Evolutionary conservation across 1,284 basidiomycete species (phyloP), one percentile per base, ranked within the genome.

Genomic region (Austroboletus sp.): DNA sequence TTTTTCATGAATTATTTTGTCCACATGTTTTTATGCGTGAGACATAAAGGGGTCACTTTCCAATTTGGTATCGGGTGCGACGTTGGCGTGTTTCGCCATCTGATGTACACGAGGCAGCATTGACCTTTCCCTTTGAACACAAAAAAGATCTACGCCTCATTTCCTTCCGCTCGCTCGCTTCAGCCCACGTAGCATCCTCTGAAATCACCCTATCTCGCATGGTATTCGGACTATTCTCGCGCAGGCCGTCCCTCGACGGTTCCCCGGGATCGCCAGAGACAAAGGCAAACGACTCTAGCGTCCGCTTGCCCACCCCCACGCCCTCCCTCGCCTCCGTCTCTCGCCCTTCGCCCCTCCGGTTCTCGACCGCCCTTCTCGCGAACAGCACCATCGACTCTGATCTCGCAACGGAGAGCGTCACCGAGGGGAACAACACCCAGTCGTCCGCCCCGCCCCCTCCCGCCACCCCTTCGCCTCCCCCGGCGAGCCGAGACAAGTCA

Each of bases 261-360:
- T n/a, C 46, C 10, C 13, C 47, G 0, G 32, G 40, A 6, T 51
- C 57, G 17, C 42, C 53, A 23, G 49, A 50, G 4, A 4, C 33
- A 10, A 50, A 17, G 39, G 31, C 38, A 29, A 45, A 27, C 43
- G 48, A 53, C 44, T 30, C 56, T 30, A 25, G 42, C 34, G 17
- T 53, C n/a, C 74, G 74, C 55, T 65, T 75, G 8, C 70, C 75
- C 11, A 78, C 76, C 0, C 76, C 78, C 0, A 74, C 78, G 0
- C 75, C 77, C 0, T 77, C 78, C 16, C 54, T 71, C 34, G 57
- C 64, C 41, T 66, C 66, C 3, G 57, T 51, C 6, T 15, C 40
- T 39, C 52, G 65, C 56, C 60, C 57, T 56, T 63, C 46, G 27
- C 63, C 50, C 42, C 61, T 52, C 52, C 60, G 49, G 17, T 57